Percentiles rank a stretch among this genome's conserved stretches.
phyloP scores from a whole-genome alignment of 257 asterid genomes.

The Datura wrightii region DNA sequence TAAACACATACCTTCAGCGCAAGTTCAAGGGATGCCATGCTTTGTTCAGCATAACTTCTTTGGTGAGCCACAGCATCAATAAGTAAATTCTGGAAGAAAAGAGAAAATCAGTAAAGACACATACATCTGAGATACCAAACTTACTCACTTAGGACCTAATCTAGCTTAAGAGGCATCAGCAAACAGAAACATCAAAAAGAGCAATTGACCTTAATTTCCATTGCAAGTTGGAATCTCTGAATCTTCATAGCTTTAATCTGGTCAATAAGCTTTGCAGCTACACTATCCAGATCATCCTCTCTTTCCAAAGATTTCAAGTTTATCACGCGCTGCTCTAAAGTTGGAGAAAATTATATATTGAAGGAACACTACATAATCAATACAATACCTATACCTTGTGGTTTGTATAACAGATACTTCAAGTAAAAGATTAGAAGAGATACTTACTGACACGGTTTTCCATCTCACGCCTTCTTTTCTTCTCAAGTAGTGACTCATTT shows the following conservation, averaged over 20 bases:
- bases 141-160: constrained; percentile 10
- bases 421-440: constrained; percentile 24
- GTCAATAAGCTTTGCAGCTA: constrained; percentile 52
- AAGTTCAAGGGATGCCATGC: constrained; percentile 67
- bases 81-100: constrained; percentile 63
- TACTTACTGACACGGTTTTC: constrained; percentile 74
- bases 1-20: constrained; percentile 66
- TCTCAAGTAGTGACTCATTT: constrained; percentile 46
- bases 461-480: constrained; percentile 56
- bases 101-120: constrained; percentile 34
- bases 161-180: constrained; percentile 27
- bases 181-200: constrained; percentile 38
- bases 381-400: background rate
- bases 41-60: constrained; percentile 68
- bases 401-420: background rate
- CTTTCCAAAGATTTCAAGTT: constrained; percentile 64
- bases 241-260: constrained; percentile 64
- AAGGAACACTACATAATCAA: constrained; percentile 18
- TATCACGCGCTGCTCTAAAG: constrained; percentile 56
- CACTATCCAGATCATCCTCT: constrained; percentile 67
- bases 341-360: constrained; percentile 31
- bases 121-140: constrained; percentile 21
- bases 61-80: constrained; percentile 72
- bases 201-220: constrained; percentile 67
- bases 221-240: constrained; percentile 58